Base-by-base conservation (phyloP, 83 land plant species). In the Diphasiastrum complanatum region DNA sequence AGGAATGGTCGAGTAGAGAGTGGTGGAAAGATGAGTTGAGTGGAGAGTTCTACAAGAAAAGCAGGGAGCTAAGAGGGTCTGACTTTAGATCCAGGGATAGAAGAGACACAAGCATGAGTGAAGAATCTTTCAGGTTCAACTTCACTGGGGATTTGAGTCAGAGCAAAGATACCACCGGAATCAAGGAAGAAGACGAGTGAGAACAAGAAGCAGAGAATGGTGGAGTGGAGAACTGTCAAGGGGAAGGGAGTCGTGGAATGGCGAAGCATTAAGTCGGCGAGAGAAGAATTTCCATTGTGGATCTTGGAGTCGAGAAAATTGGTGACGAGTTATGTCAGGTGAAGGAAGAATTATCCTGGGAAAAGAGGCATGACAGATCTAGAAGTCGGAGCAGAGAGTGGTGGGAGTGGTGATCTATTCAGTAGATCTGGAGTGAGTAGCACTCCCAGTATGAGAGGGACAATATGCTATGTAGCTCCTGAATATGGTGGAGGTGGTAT, bases 381-480 rank as follows among this genome's bases (percentile, higher is more conserved):
- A 69, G 67, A 43, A 45, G 68, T 11, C 45, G 55, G 33, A 28
- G 72, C 33, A 51, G 55, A 18, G 72, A 69, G 46, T 61, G 55
- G 33, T 69, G 66, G n/a, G 67, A 61, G 67, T 50, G 86, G 97
- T 1, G 80, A 77, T 1, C 63, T 85, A 2, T 74, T 79, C 20
- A 83, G 91, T 64, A 68, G 85, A 3, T 10, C 24, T 0, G 96
- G 80, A 52, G 69, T 92, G 8, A 79, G 83, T 47, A 95, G 97
- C 68, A 95, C 97, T 4, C 92, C 93, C 1, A 95, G 95, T 63
- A 95, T 87, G 89, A 67, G 95, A 37, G 99, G 99, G 38, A 95
- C 99, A 2, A 78, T 95, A 0, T 95, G 99, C 60, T 95, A 95
- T 41, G 79, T 83, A 12, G 99, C 99, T 0, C 99, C 99, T 0